phyloP scores from a whole-genome alignment of 2,329 filamentous ascomycete genomes.

The Hymenoscyphus albidus region DNA sequence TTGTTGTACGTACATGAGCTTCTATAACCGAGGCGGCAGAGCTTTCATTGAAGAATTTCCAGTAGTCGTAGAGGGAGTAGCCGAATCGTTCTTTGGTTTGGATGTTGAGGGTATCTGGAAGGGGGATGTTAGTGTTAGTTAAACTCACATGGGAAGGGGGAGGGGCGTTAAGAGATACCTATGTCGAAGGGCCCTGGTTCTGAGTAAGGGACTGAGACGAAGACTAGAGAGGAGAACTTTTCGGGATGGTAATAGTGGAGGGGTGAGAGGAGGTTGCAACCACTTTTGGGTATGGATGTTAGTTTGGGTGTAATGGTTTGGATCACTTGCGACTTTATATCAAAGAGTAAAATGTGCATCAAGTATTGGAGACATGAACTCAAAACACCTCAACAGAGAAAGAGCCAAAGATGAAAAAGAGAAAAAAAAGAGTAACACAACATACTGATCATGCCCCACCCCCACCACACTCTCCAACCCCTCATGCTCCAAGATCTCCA shows the following conservation, averaged over 20 bases:
- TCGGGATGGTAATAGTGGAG: conserved; percentile 15
- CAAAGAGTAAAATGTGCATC: not conserved
- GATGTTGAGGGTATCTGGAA: conserved; percentile 6
- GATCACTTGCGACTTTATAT: not conserved
- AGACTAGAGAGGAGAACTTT: conserved; percentile 12
- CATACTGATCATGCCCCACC: conserved; percentile 18
- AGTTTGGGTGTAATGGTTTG: not conserved
- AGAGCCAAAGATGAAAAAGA: not conserved
- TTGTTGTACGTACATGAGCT: not conserved
- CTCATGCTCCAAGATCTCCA: conserved; percentile 34
- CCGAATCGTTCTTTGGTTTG: conserved; percentile 13
- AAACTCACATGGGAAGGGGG: not conserved
- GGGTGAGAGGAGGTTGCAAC: conserved; percentile 14
- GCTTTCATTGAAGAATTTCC: conserved; percentile 17
- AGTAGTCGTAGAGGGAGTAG: conserved; percentile 18
- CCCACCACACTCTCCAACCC: conserved; percentile 13
- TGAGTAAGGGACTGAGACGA: conserved; percentile 5
- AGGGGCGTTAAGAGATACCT: not conserved
- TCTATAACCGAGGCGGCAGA: conserved; percentile 11
- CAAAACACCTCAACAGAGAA: too few relatives aligned
- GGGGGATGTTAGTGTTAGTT: not conserved
- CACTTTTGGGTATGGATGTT: not conserved
- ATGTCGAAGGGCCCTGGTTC: not conserved
- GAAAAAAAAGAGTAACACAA: not conserved
- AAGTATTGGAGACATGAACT: too few relatives aligned